phyloP scores from a whole-genome alignment of 2,329 filamentous ascomycete genomes.

The Cercospora janseana region DNA sequence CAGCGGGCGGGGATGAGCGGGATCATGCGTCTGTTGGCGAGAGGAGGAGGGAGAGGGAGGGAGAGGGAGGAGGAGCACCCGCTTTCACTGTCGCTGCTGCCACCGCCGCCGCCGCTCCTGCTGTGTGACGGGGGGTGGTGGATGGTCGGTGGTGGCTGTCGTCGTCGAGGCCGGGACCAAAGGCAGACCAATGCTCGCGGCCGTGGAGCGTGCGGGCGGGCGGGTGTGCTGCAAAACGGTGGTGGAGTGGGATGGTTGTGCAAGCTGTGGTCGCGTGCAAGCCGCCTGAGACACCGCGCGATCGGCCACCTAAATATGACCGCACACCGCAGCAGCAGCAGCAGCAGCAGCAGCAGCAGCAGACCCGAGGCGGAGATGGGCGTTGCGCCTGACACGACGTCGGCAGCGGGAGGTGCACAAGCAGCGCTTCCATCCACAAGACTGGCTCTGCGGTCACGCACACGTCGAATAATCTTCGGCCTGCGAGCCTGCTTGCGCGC shows the following conservation, averaged over 20 bases:
- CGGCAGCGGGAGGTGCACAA: too few species aligned
- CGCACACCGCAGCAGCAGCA: too few species aligned
- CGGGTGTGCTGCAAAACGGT: neutral
- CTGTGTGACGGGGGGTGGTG: slow-evolving; percentile 10
- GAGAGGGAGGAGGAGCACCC: neutral
- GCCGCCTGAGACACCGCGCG: too few species aligned
- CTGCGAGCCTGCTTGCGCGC: too few species aligned
- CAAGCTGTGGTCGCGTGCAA: neutral
- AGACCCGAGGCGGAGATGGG: too few species aligned
- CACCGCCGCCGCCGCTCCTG: slow-evolving; percentile 1
- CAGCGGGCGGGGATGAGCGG: slow-evolving; percentile 5
- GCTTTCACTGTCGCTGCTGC: slow-evolving; percentile 6
- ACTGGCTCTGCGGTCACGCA: too few species aligned
- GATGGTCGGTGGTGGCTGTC: neutral
- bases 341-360: too few species aligned
- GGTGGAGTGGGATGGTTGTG: neutral
- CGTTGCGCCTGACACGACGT: too few species aligned
- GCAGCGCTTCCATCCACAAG: too few species aligned
- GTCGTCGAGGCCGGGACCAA: neutral
- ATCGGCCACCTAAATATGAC: too few species aligned
- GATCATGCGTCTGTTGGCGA: slow-evolving; percentile 22
- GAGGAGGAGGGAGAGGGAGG: slow-evolving; percentile 7
- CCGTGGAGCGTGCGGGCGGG: neutral
- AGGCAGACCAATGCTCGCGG: slow-evolving; percentile 5
- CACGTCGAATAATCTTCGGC: too few species aligned